Evolutionary conservation across 805 yeast genomes (phyloP).

Genomic region (Candida saitoana): DNA sequence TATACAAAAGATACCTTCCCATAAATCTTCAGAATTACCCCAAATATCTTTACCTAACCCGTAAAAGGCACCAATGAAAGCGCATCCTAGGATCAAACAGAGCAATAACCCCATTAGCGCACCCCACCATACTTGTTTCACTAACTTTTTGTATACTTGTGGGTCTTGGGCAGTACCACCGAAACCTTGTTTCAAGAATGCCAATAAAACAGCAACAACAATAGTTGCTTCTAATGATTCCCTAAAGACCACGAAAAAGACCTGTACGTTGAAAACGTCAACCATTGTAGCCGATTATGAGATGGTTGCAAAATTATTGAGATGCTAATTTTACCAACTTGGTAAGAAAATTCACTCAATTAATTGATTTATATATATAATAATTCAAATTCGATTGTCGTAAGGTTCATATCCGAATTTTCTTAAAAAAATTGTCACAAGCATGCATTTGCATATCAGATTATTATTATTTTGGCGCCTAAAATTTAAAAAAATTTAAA

Average conservation of each 20-base stretch:
- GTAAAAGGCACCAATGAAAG: slow-evolving; percentile 92
- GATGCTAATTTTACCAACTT: background rate
- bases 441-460: background rate
- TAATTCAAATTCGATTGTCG: background rate
- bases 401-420: background rate
- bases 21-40: slow-evolving; percentile 81
- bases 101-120: slow-evolving; percentile 65
- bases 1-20: slow-evolving; percentile 95
- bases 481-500: background rate
- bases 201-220: slow-evolving; percentile 84
- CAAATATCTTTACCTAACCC: slow-evolving; percentile 77
- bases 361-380: background rate
- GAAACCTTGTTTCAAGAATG: slow-evolving; percentile 87
- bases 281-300: slow-evolving; percentile 26
- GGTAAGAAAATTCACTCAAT: background rate
- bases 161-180: slow-evolving; percentile 50
- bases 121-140: slow-evolving; percentile 87
- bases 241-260: slow-evolving; percentile 88
- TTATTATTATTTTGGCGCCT: background rate
- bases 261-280: slow-evolving; percentile 63
- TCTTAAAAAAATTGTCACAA: background rate
- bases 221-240: slow-evolving; percentile 91
- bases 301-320: background rate
- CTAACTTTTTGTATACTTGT: slow-evolving; percentile 53
- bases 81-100: slow-evolving; percentile 85